phyloP scores from a whole-genome alignment of 176 grass and related monocot genomes.

The Tuctoria greenei region DNA sequence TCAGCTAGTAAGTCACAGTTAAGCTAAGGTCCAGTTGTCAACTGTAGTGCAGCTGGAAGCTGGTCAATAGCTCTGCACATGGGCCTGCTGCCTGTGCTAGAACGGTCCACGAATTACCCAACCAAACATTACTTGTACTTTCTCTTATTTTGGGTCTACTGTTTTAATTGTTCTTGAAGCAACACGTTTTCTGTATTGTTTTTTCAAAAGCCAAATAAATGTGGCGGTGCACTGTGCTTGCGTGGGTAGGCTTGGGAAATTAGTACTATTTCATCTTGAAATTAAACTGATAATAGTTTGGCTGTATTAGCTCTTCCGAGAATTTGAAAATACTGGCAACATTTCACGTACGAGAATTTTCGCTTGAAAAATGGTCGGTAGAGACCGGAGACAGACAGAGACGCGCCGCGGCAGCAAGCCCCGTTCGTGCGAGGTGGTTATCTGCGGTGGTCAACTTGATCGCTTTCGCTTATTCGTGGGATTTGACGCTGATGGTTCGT shows the following conservation, averaged over 20 bases:
- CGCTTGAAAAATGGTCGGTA: too few relatives aligned
- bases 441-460: background rate
- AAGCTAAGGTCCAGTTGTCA: slow-evolving; percentile 14
- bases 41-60: slow-evolving; percentile 13
- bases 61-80: slow-evolving; percentile 31
- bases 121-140: background rate
- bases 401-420: too few relatives aligned
- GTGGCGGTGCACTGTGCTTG: background rate
- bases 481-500: background rate
- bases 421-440: too few relatives aligned
- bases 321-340: too few relatives aligned
- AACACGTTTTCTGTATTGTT: background rate
- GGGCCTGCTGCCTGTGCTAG: background rate
- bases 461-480: background rate
- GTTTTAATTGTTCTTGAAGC: background rate
- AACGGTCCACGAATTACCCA: background rate
- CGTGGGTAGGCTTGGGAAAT: background rate
- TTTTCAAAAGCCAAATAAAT: background rate
- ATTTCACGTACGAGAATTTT: too few relatives aligned
- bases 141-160: background rate
- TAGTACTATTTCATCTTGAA: too few relatives aligned
- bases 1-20: slow-evolving; percentile 26
- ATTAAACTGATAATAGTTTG: too few relatives aligned
- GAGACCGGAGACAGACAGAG: too few relatives aligned
- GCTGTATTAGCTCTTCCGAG: too few relatives aligned